phyloP scores from a whole-genome alignment of 192 early-diverging fungal genomes.

The Mortierella claussenii region DNA sequence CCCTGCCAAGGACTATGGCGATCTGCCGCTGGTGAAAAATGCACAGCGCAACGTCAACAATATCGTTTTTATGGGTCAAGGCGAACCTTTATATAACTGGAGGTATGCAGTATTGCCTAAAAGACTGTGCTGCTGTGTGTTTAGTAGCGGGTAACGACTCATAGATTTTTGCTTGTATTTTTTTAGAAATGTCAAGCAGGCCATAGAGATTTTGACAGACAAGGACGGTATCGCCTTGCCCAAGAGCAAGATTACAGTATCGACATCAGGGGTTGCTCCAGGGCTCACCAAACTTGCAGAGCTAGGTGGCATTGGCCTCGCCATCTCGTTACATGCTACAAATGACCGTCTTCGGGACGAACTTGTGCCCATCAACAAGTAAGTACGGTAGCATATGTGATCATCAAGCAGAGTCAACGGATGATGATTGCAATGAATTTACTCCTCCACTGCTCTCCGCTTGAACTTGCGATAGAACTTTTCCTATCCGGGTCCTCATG shows the following conservation, averaged over 20 bases:
- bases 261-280: slow-evolving; percentile 87
- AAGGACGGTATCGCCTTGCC: slow-evolving; percentile 67
- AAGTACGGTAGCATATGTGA: neutral
- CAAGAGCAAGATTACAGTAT: slow-evolving; percentile 83
- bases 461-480: slow-evolving; percentile 56
- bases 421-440: neutral
- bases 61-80: slow-evolving; percentile 95
- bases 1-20: slow-evolving; percentile 63
- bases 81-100: slow-evolving; percentile 91
- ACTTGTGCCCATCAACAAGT: slow-evolving; percentile 88
- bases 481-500: slow-evolving; percentile 76
- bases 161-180: no score
- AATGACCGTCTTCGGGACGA: slow-evolving; percentile 78
- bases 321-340: slow-evolving; percentile 88
- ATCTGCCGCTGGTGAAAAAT: slow-evolving; percentile 65
- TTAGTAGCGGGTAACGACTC: no score
- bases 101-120: no score
- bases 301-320: slow-evolving; percentile 77
- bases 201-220: slow-evolving; percentile 68
- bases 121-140: no score
- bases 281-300: slow-evolving; percentile 79
- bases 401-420: no score
- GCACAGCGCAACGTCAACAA: slow-evolving; percentile 72
- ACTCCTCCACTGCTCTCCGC: neutral
- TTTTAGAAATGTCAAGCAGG: slow-evolving; percentile 65